phyloP scores from a whole-genome alignment of 2,329 filamentous ascomycete genomes.

The Neurospora crassa region DNA sequence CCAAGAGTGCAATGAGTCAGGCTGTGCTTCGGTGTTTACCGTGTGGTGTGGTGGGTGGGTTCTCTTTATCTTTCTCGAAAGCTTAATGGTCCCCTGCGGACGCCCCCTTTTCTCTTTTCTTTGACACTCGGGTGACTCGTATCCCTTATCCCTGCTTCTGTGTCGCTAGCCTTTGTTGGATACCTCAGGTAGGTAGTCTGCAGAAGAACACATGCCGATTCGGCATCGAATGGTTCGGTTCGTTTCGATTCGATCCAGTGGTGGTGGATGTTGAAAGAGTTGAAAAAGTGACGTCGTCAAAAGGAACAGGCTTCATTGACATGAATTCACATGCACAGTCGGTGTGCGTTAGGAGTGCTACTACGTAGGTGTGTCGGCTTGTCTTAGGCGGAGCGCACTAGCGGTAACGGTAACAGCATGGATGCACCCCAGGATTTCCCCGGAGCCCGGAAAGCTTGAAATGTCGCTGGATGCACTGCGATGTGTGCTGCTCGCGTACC shows the following conservation, averaged over 20 bases:
- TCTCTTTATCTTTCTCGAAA: not conserved
- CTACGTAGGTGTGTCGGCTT: too few species aligned
- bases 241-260: not conserved
- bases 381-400: not conserved
- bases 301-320: not conserved
- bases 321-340: not conserved
- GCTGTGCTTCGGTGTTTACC: not conserved
- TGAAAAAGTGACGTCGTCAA: not conserved
- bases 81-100: not conserved
- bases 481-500: not conserved
- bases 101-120: not conserved
- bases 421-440: not conserved
- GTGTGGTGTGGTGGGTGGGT: not conserved
- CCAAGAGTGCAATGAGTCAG: not conserved
- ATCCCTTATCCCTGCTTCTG: not conserved
- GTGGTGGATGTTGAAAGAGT: not conserved
- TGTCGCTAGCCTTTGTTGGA: not conserved
- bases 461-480: not conserved
- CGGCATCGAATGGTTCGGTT: not conserved
- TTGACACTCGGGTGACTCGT: not conserved
- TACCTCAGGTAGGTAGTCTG: not conserved
- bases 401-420: not conserved
- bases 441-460: not conserved
- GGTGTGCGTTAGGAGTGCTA: not conserved
- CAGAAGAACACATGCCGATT: not conserved